Evolutionary conservation across 2,329 filamentous ascomycete species (phyloP), one percentile per base, ranked within the genome.

Genomic region (Cercospora sp.): DNA sequence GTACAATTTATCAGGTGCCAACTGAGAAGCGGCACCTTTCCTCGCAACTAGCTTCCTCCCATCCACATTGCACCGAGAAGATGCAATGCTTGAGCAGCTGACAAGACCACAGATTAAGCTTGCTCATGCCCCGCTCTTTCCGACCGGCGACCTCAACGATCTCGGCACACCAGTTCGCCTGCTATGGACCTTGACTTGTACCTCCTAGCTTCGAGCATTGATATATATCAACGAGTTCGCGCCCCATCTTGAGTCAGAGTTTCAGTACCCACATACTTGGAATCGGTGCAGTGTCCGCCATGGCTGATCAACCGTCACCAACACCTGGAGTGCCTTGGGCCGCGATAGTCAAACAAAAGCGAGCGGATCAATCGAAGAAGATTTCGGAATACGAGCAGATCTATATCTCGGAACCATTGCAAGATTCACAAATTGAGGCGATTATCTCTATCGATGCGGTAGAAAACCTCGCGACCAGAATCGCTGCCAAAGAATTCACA

Each of bases 401-500:
- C 26, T 57, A 28, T n/a, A 5, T 13, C 23, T 48, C 20, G 45
- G 53, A 31, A 28, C 23, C 23, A 3, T 23, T 53, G 5, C 30
- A 33, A 36, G 30, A 53, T 3, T 16, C 48, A 58, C 55, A n/a
- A 16, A n/a, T 57, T 30, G 63, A 63, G 13, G 23, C 51, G 5
- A 53, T 70, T 18, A 64, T 60, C 5, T 12, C 31, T n/a, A 62
- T 71, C 20, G 53, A 63, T 16, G 64, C 66, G 58, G 61, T 67
- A 12, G 33, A 45, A 26, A 30, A 63, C 12, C 59, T 71, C 3
- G 68, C 68, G 10, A 13, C 20, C 6, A 58, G 26, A 7, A 40
- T 71, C 33, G 64, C 68, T 12, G 40, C 42, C 18, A 60, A 64
- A 5, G 31, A 71, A 18, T 30, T 71, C 16, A 71, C 55, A 13